These are phyloP conservation scores for Fragilaria radians DNA, from an alignment of 108 stramenopile genomes.

Conservation along the genomic window DNA sequence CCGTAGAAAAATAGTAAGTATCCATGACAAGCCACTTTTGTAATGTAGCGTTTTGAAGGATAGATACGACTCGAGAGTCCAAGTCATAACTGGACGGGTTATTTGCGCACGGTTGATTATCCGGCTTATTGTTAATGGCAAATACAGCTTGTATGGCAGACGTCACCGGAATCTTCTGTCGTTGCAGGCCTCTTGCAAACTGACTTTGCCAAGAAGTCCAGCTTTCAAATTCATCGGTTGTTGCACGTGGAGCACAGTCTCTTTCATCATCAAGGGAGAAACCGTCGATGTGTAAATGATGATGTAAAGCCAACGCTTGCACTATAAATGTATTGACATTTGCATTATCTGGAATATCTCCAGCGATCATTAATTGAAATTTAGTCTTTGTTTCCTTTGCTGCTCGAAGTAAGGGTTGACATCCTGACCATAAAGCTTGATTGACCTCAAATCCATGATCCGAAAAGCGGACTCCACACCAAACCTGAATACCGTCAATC, in stretches of 20 bases:
- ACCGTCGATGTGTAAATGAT: background rate
- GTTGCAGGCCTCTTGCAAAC: constrained; percentile 1
- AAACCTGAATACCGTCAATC: constrained; percentile 12
- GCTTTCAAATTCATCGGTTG: constrained; percentile 3
- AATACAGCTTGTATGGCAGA: constrained; percentile 16
- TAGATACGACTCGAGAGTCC: background rate
- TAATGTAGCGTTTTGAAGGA: constrained; percentile 1
- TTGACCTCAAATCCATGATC: background rate
- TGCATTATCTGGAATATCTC: constrained; percentile 1
- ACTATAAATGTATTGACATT: background rate
- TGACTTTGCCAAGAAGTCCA: background rate
- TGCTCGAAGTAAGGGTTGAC: background rate
- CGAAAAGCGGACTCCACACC: constrained; percentile 2
- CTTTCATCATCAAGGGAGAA: constrained; percentile 10
- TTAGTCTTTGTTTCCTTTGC: background rate
- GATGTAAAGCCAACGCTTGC: background rate
- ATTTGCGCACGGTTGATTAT: constrained; percentile 2
- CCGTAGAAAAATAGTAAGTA: constrained; percentile 18
- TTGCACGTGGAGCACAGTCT: constrained; percentile 12
- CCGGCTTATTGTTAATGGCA: constrained; percentile 7
- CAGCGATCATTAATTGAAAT: constrained; percentile 5
- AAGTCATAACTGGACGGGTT: constrained; percentile 4
- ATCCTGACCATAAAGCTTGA: constrained; percentile 3
- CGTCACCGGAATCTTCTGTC: background rate
- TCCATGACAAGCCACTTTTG: constrained; percentile 13